Evolutionary conservation across 441 rosid species (phyloP), one percentile per base, ranked within the genome.

Genomic region (Gossypium lobatum): DNA sequence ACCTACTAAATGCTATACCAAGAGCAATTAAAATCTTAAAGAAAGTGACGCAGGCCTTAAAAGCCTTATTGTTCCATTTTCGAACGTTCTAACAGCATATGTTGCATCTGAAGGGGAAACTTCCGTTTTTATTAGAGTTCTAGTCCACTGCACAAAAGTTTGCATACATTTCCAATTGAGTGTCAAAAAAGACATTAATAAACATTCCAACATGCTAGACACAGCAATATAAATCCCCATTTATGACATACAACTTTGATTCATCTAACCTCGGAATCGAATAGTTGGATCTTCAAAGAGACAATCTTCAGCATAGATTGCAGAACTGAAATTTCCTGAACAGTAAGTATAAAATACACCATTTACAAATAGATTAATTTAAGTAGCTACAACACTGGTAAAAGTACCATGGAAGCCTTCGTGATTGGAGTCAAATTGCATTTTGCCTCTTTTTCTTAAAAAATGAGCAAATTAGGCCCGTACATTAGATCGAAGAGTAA

Each of bases 251-350:
- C 6, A 61, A 13, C 6, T 13, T 25, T 34, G n/a, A 25, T 18
- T 17, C 79, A 70, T 76, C 78, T 79, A 70, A 93, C 96, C 98
- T 64, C 62, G 88, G 64, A 91, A 93, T 71, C 86, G 87, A 48
- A 94, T 91, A 45, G 98, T 94, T 11, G 97, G 98, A 66, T 94
- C 98, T 81, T 87, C 97, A 23, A 92, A 94, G 71, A 86, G 50
- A 72, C 98, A 91, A 71, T 91, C 97, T 76, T 89, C 83, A 28
- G 84, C 80, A 61, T 92, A 92, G 64, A 91, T 80, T 9, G 66
- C 82, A 73, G 84, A 78, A 73, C 93, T 85, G 82, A 91, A 91
- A 75, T 73, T 75, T 76, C 97, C 95, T 93, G 68, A 61, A 2
- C 5, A 13, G 61, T 8, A 46, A 50, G 54, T 14, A 70, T 62